Base-by-base conservation (phyloP, 1,284 basidiomycete species). In the Garcileccinum viscosum region DNA sequence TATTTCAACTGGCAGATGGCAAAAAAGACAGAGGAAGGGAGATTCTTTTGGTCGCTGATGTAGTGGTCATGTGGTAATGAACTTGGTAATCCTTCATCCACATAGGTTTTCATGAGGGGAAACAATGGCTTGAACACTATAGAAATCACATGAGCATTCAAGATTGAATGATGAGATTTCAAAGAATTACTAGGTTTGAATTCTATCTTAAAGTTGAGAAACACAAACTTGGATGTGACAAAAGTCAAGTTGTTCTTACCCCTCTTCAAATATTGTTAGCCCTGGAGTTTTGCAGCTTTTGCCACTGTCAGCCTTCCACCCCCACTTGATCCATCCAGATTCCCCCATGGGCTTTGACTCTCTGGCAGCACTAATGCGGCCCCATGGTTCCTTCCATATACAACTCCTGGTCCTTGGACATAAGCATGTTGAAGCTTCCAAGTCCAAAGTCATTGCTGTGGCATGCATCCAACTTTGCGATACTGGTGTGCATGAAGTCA, bases 351-450 rank as follows among this genome's bases (percentile, higher is more conserved):
- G 37, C 61, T 68, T 77, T 30, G 53, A 58, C 19, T n/a, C 27
- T 24, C 19, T 50, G n/a, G 47, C n/a, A 44, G 71, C 64, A 8
- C 50, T 38, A 12, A 69, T 22, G 11, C 74, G 74, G 9, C 38
- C 27, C 4, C 70, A 63, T 27, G 76, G 77, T 64, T 72, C 76
- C 22, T 79, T 77, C n/a, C 71, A 70, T 32, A 72, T 70, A 17
- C 9, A 63, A 53, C 74, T 80, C 58, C 76, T 69, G 11, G 75
- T 81, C 66, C 75, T 75, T 5, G 71, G 76, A 35, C 67, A 71
- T 1, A 61, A 66, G n/a, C 19, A 71, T 2, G 66, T 70, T 12
- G 72, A 72, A 6, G 58, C 68, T 19, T 80, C 79, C 1, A 77
- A 80, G 66, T 80, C 77, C 0, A 78, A 78, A 4, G 47, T 50